A percentile compares a stretch with the other conserved stretches of the same genome.
These are phyloP conservation scores for Ceratocystis smalleyi DNA, from an alignment of 2,329 filamentous ascomycete species.

Conservation along the genomic window DNA sequence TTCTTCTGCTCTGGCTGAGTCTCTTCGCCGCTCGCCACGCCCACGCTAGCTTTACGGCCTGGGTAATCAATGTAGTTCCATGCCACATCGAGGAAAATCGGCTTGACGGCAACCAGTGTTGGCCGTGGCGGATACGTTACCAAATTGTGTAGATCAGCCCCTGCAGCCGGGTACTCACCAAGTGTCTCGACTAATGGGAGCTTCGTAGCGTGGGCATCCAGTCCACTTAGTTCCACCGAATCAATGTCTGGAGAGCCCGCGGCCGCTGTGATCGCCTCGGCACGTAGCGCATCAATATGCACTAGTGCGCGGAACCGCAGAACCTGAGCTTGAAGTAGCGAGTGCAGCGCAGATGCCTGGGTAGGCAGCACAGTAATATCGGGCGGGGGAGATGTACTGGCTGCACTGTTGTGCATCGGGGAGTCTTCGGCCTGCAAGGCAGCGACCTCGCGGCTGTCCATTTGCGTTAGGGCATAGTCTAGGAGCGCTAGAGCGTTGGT, in stretches of 20 bases:
- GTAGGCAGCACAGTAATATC: slow-evolving; percentile 50
- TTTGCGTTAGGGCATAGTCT: slow-evolving; percentile 47
- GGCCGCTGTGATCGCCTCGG: slow-evolving; percentile 30
- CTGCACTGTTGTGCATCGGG: slow-evolving; percentile 21
- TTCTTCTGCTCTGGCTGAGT: slow-evolving; percentile 37
- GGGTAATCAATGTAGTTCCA: slow-evolving; percentile 98
- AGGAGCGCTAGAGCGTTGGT: slow-evolving; percentile 76
- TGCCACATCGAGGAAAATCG: slow-evolving; percentile 86
- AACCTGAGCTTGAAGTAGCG: slow-evolving; percentile 53
- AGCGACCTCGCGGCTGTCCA: slow-evolving; percentile 38
- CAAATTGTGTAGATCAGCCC: slow-evolving; percentile 61
- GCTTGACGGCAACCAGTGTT: slow-evolving; percentile 76
- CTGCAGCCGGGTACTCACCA: slow-evolving; percentile 51
- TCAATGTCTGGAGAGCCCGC: too few species aligned
- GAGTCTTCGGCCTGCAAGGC: slow-evolving; percentile 25
- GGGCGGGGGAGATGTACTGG: slow-evolving; percentile 32
- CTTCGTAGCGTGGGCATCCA: slow-evolving; percentile 11
- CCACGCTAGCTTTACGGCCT: slow-evolving; percentile 30
- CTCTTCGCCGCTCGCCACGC: slow-evolving; percentile 22
- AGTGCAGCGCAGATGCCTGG: slow-evolving; percentile 43
- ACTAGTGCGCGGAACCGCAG: slow-evolving; percentile 75
- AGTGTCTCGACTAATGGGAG: slow-evolving; percentile 58
- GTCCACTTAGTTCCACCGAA: not conserved
- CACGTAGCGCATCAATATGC: slow-evolving; percentile 54
- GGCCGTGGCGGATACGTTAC: slow-evolving; percentile 72